Evolutionary conservation across 1,284 basidiomycete genomes (phyloP), one percentile per base, ranked within the genome.

Genomic region (Sanghuangporus weigelae): DNA sequence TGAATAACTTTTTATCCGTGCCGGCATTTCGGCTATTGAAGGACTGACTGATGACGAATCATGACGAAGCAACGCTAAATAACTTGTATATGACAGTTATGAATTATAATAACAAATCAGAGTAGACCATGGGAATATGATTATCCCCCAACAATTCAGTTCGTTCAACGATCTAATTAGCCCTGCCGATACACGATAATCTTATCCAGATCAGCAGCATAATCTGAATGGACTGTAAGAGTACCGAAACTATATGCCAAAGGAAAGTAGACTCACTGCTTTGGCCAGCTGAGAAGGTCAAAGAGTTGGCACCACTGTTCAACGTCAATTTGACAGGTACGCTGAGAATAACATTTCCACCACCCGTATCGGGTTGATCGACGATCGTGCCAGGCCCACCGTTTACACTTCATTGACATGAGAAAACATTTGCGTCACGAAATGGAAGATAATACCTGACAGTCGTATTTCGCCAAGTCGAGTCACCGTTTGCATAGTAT

Each of bases 181-280:
- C 60, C 57, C 35, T 65, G 64, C 59, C 58, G 50, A 70, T 84
- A 86, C 4, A 86, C 84, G 57, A 85, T 75, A 68, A 86, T 84
- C 73, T 79, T 85, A 73, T 86, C 84, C 53, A 85, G 74, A 69
- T 86, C 84, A n/a, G 75, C 84, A 26, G 84, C 84, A 69, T 81
- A 86, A 66, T 74, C 83, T 84, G 67, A 48, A 36, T 61, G 44
- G n/a, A 50, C 38, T n/a, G 31, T 62, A n/a, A 55, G 59, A 48
- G 21, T 39, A 31, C 26, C 19, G 48, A 57, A 26, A 19, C 36
- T 5, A 62, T 53, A 2, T n/a, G 21, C 14, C 14, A 26, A 19
- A 44, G 21, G 12, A 19, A 31, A 62, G 8, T 55, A 23, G 14
- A 73, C 81, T 72, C 66, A 84, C 81, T 84, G 63, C 70, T 78